phyloP scores from a whole-genome alignment of 1,284 basidiomycete species.

The Ceratorhiza oryzae-sativae region DNA sequence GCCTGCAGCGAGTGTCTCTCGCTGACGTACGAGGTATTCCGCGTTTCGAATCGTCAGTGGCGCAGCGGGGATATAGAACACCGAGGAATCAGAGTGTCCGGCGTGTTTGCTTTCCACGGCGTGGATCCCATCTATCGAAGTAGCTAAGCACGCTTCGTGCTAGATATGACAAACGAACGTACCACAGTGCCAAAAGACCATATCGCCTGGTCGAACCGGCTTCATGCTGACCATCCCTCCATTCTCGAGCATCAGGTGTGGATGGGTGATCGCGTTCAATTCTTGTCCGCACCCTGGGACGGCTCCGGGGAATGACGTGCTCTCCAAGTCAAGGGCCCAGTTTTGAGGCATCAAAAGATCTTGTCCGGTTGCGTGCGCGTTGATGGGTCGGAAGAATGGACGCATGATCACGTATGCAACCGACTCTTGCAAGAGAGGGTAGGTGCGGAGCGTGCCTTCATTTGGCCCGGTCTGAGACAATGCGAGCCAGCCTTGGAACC shows the following conservation, averaged over 20 bases:
- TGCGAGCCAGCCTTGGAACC: constrained; percentile 78
- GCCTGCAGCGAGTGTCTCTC: constrained; percentile 61
- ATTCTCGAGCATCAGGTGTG: constrained; percentile 67
- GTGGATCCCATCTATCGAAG: constrained; percentile 72
- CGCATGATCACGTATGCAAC: constrained; percentile 76
- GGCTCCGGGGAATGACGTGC: constrained; percentile 67
- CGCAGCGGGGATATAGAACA: constrained; percentile 81
- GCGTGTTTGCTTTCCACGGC: constrained; percentile 70
- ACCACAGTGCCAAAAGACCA: constrained; percentile 68
- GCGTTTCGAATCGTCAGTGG: constrained; percentile 63
- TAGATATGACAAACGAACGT: constrained; percentile 41
- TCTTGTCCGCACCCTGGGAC: constrained; percentile 69
- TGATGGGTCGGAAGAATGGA: constrained; percentile 69
- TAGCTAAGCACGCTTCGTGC: background rate
- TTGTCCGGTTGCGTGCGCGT: constrained; percentile 6
- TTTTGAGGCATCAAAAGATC: constrained; percentile 57
- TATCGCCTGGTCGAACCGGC: constrained; percentile 70
- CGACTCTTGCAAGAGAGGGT: constrained; percentile 63
- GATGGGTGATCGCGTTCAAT: constrained; percentile 67
- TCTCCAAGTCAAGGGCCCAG: constrained; percentile 69
- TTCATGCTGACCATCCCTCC: constrained; percentile 53
- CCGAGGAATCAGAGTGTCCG: constrained; percentile 71
- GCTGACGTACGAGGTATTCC: constrained; percentile 68
- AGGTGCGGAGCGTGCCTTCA: constrained; percentile 71
- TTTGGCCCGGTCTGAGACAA: constrained; percentile 61